Conservation (phyloP, 2,329 filamentous ascomycete species). For the Hirsutella thompsonii region DNA sequence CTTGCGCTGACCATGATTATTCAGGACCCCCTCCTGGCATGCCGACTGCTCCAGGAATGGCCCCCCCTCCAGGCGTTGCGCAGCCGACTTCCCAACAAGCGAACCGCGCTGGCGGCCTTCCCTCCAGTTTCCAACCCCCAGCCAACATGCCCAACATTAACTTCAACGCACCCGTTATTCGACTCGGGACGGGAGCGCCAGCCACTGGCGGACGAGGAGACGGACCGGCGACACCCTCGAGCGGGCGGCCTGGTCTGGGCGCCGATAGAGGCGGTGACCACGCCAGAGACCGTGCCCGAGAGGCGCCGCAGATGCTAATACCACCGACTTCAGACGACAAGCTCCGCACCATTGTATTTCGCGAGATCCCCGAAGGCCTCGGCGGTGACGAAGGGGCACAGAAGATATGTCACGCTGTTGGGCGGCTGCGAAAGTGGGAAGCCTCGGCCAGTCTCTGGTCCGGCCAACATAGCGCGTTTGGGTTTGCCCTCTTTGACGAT, state of each 20-base stretch:
- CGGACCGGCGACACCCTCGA: slow-evolving; percentile 10
- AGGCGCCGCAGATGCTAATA: slow-evolving; percentile 57
- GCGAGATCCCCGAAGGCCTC: slow-evolving; percentile 68
- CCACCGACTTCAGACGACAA: slow-evolving; percentile 87
- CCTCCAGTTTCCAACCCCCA: slow-evolving; percentile 75
- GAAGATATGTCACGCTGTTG: slow-evolving; percentile 62
- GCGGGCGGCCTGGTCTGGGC: slow-evolving; percentile 37
- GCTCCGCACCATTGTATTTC: slow-evolving; percentile 79
- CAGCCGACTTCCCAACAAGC: slow-evolving; percentile 61
- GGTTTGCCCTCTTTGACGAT: slow-evolving; percentile 92
- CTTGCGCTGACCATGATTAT: slow-evolving; percentile 2
- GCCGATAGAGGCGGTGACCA: slow-evolving; percentile 55
- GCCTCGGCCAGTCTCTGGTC: slow-evolving; percentile 45
- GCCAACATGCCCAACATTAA: slow-evolving; percentile 95
- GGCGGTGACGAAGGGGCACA: slow-evolving; percentile 71
- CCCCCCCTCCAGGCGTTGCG: slow-evolving; percentile 66
- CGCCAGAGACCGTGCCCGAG: slow-evolving; percentile 52
- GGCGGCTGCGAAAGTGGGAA: slow-evolving; percentile 75
- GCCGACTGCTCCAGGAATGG: slow-evolving; percentile 50
- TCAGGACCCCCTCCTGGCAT: slow-evolving; percentile 68
- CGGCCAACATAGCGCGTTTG: slow-evolving; percentile 67
- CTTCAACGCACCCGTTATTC: slow-evolving; percentile 92
- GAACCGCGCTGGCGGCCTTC: slow-evolving; percentile 69
- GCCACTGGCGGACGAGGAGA: slow-evolving; percentile 32
- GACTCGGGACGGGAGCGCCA: slow-evolving; percentile 71